Conservation (phyloP, 2,329 filamentous ascomycete species). For the Pseudogymnoascus sp. region DNA sequence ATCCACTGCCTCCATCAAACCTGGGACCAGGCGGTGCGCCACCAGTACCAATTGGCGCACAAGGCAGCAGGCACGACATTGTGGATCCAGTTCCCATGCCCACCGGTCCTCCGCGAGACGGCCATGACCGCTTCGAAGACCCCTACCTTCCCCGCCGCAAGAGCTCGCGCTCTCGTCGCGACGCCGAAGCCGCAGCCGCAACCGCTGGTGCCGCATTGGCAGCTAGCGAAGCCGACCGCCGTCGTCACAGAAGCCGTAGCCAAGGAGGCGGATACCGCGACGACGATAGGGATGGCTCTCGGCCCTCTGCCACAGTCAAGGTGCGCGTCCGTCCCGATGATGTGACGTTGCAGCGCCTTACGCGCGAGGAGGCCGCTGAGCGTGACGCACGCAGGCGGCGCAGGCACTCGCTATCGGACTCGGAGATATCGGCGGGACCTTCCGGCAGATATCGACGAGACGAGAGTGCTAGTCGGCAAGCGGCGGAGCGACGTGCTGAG, state of each 20-base stretch:
- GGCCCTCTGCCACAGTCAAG: conserved; percentile 43
- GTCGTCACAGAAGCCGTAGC: conserved; percentile 16
- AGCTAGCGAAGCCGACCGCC: conserved; percentile 37
- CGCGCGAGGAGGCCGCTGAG: conserved; percentile 49
- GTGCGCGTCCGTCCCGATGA: conserved; percentile 56
- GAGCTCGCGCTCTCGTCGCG: conserved; percentile 20
- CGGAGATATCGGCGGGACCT: conserved; percentile 44
- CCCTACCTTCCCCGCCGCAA: conserved; percentile 27
- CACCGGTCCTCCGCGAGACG: conserved; percentile 43
- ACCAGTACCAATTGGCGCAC: conserved; percentile 18
- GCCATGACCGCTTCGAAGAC: conserved; percentile 32
- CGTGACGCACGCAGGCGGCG: conserved; percentile 31
- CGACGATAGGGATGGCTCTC: conserved; percentile 30
- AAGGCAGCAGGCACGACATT: conserved; percentile 34
- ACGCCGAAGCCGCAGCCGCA: conserved; percentile 40
- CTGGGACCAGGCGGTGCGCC: conserved; percentile 16
- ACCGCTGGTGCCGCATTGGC: conserved; percentile 42
- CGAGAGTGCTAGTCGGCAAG: conserved; percentile 37
- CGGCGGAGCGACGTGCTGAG: conserved; percentile 39
- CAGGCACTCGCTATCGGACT: conserved; percentile 39
- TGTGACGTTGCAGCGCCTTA: conserved; percentile 53
- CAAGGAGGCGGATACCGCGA: conserved; percentile 17
- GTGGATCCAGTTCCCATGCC: conserved; percentile 42
- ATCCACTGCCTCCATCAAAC: conserved; percentile 11
- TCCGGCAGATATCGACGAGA: conserved; percentile 46